Base-by-base conservation (phyloP, 1,139 yeast genomes). In the Candida pseudoviswanathii region DNA sequence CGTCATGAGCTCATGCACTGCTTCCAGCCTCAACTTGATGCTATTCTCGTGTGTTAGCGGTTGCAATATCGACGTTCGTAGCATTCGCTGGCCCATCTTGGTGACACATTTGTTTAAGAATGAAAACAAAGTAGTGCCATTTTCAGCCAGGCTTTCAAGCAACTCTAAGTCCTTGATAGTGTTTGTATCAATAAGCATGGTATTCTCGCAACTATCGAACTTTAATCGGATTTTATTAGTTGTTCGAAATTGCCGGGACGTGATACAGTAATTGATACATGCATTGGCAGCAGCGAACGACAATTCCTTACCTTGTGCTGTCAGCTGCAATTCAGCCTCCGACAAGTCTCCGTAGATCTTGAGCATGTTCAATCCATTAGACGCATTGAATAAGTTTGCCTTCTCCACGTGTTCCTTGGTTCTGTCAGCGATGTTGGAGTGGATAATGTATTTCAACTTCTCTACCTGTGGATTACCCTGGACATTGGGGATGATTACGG, bases 71-170 rank as follows among this genome's bases (percentile, higher is more conserved):
- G 68, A 72, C 24, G 65, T 69, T 51, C 69, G 65, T 40, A 78
- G 57, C 11, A 70, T 53, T 45, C 81, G 55, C 21, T 61, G 63
- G 1, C 82, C 82, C 81, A 77, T 77, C 46, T 70, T 72, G 0
- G 82, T 77, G 0, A 60, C 54, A 1, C 80, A 75, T 1, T 56
- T 53, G 51, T 76, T 68, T 46, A 77, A 54, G 34, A 66, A 61
- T 29, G 68, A 71, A 41, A 66, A 65, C 9, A 77, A 57, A 0
- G 75, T 66, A 22, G 62, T 51, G 0, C 69, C 70, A 10, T 53
- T 58, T 3, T 64, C 67, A 6, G 57, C 44, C 3, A 60, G 56
- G 51, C 71, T 74, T 6, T 67, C 65, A 2, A 71, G 59, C 25
- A 78, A 54, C 44, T 77, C 79, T 7, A 78, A 61, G 10, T 65